Conservation (phyloP, 106 monocot genomes). For the Ottelia alismoides region DNA sequence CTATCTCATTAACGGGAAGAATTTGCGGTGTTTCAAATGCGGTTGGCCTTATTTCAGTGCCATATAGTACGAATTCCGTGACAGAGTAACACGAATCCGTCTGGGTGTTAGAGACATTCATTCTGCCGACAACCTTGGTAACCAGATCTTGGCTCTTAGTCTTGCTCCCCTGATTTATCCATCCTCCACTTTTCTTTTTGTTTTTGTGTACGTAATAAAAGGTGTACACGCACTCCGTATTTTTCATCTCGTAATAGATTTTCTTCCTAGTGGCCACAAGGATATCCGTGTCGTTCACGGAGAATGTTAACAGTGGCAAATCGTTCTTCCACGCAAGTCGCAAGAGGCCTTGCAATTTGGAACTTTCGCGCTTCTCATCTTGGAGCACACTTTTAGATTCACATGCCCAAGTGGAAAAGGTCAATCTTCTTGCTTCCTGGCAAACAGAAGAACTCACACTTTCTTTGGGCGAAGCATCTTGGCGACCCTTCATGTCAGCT, state of each 20-base stretch:
- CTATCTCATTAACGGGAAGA: slow-evolving; percentile 29
- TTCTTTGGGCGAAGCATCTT: slow-evolving; percentile 1
- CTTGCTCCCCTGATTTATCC: slow-evolving; percentile 55
- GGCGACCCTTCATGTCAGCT: slow-evolving; percentile 1
- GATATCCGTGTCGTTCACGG: slow-evolving; percentile 49
- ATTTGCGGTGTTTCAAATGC: slow-evolving; percentile 2
- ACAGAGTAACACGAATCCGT: slow-evolving; percentile 19
- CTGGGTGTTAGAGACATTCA: slow-evolving; percentile 39
- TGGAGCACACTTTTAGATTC: slow-evolving; percentile 2
- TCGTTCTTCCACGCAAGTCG: slow-evolving; percentile 80
- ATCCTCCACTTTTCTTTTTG: slow-evolving; percentile 56
- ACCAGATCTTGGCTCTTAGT: slow-evolving; percentile 34
- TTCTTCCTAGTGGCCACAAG: slow-evolving; percentile 57
- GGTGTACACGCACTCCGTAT: slow-evolving; percentile 38
- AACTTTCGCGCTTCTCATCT: slow-evolving; percentile 11
- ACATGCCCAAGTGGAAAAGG: neutral
- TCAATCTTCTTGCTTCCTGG: neutral
- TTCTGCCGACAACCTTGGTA: slow-evolving; percentile 49
- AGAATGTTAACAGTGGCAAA: slow-evolving; percentile 63
- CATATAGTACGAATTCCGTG: slow-evolving; percentile 59
- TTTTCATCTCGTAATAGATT: slow-evolving; percentile 11
- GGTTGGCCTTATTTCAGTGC: slow-evolving; percentile 25
- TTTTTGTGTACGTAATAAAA: slow-evolving; percentile 51
- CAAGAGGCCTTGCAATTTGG: slow-evolving; percentile 55
- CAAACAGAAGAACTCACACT: slow-evolving; percentile 2